These are phyloP conservation scores for Boletus rufocinnamomeus DNA, from an alignment of 768 basidiomycete genomes.

Conservation along the genomic window DNA sequence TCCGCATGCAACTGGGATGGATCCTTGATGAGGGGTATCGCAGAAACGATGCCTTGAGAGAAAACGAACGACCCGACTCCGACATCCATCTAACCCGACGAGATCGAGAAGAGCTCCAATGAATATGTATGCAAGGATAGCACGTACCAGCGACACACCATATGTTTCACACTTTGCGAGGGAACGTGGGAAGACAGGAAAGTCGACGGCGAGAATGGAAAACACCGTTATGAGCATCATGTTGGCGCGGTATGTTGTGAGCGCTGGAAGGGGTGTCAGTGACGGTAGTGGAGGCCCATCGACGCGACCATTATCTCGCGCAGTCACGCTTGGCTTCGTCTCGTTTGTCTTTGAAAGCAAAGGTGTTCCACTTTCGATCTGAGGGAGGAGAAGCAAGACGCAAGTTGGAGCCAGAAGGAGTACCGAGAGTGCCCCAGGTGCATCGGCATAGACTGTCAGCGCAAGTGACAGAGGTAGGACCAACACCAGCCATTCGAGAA, in stretches of 20 bases:
- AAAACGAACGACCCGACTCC: slow-evolving; percentile 98
- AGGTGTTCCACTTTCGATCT: slow-evolving; percentile 46
- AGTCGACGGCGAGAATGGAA: slow-evolving; percentile 95
- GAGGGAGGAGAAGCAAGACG: slow-evolving; percentile 47
- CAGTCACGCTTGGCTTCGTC: not conserved
- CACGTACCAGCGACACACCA: slow-evolving; percentile 86
- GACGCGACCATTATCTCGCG: not conserved
- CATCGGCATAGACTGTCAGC: slow-evolving; percentile 72
- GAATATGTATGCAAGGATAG: not conserved
- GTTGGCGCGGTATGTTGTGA: slow-evolving; percentile 88
- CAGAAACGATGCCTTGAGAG: slow-evolving; percentile 91
- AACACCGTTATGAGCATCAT: slow-evolving; percentile 94
- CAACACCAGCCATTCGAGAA: slow-evolving; percentile 62
- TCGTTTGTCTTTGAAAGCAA: slow-evolving; percentile 47
- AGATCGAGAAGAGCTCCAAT: not conserved
- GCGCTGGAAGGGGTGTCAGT: slow-evolving; percentile 60
- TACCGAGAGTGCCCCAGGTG: slow-evolving; percentile 53
- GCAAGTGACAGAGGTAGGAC: slow-evolving; percentile 78
- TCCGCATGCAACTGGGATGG: slow-evolving; percentile 53
- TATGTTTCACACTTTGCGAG: slow-evolving; percentile 94
- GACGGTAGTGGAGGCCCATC: slow-evolving; percentile 1
- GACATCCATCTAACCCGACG: slow-evolving; percentile 80
- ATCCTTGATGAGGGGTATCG: slow-evolving; percentile 73
- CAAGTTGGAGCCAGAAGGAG: slow-evolving; percentile 48
- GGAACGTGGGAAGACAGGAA: slow-evolving; percentile 83